Conservation (phyloP, 2,329 filamentous ascomycete genomes). For the Aspergillus persii region DNA sequence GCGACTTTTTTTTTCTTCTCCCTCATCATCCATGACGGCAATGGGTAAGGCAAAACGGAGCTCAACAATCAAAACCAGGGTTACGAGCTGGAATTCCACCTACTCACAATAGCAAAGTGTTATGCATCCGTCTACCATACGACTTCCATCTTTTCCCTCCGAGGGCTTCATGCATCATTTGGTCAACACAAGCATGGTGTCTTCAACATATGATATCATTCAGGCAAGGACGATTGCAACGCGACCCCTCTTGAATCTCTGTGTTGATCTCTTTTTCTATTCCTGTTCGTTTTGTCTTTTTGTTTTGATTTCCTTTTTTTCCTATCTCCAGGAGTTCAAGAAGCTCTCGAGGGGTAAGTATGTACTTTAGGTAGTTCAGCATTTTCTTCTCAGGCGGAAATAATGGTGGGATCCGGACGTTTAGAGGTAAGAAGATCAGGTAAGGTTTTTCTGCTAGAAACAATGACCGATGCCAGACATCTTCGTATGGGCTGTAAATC, state of each 20-base stretch:
- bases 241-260: neutral
- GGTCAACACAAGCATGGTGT: constrained; percentile 1
- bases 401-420: constrained; percentile 17
- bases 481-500: constrained; percentile 20
- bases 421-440: constrained; percentile 46
- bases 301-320: constrained; percentile 18
- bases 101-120: constrained; percentile 21
- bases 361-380: constrained; percentile 41
- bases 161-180: neutral
- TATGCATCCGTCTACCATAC: neutral
- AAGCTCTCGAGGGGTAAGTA: constrained; percentile 40
- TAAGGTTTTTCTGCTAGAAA: constrained; percentile 34
- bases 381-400: constrained; percentile 19
- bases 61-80: constrained; percentile 3
- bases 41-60: constrained; percentile 36
- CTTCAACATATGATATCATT: neutral
- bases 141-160: neutral
- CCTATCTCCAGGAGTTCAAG: constrained; percentile 22
- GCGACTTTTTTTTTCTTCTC: constrained; percentile 11
- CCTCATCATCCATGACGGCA: constrained; percentile 26
- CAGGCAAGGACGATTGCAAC: neutral
- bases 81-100: neutral
- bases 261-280: constrained; percentile 25
- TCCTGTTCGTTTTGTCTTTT: constrained; percentile 15
- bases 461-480: constrained; percentile 27